These are phyloP conservation scores for Eucalyptus erythrocorys DNA, from an alignment of 345 rosid species.

Conservation along the genomic window DNA sequence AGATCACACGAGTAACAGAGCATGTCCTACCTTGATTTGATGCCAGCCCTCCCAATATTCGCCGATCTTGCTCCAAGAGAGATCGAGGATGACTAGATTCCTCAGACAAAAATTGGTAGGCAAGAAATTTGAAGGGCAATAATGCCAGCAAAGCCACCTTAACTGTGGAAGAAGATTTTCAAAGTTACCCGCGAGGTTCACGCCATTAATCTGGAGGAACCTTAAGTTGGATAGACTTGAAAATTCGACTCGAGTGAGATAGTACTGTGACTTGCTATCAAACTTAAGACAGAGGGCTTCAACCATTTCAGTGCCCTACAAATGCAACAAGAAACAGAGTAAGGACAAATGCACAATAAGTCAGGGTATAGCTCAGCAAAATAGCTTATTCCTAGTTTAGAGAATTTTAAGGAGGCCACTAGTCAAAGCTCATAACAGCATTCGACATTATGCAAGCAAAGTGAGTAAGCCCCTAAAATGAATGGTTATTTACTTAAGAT, in stretches of 20 bases:
- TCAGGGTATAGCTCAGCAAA: background rate
- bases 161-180: constrained; percentile 1
- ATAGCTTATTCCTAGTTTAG: background rate
- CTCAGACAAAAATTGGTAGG: background rate
- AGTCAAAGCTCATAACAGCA: background rate
- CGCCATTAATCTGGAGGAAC: constrained; percentile 4
- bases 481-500: background rate
- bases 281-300: constrained; percentile 7
- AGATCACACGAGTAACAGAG: background rate
- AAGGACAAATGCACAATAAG: background rate
- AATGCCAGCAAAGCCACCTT: constrained; percentile 10
- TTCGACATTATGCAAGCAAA: background rate
- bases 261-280: constrained; percentile 5
- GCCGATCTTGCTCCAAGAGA: constrained; percentile 4
- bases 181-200: background rate
- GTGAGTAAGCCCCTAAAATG: background rate
- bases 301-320: constrained; percentile 2
- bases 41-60: constrained; percentile 10
- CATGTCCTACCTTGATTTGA: background rate
- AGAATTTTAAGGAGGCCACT: background rate
- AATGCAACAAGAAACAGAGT: background rate
- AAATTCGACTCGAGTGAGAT: constrained; percentile 1
- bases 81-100: constrained; percentile 1
- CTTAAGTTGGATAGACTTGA: constrained; percentile 1
- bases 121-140: constrained; percentile 7